phyloP scores from a whole-genome alignment of 106 monocot genomes.

The Dactylorhiza incarnata region DNA sequence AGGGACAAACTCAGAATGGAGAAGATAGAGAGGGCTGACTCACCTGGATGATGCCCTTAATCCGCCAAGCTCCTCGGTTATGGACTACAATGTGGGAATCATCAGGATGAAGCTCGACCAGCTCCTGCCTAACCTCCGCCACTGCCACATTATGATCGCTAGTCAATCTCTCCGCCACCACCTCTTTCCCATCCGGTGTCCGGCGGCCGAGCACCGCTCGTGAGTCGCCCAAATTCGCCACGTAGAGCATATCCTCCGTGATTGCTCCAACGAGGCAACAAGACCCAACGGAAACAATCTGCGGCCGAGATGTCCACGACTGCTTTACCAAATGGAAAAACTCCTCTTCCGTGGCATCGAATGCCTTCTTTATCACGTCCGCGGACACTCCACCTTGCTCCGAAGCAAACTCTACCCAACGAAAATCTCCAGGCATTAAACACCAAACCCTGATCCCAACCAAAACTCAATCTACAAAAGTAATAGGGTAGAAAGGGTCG shows the following conservation, averaged over 20 bases:
- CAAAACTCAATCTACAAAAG: not conserved
- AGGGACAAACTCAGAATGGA: not conserved
- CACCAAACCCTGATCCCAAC: not conserved
- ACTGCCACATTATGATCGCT: constrained; percentile 55
- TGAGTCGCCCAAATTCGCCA: constrained; percentile 76
- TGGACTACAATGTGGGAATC: constrained; percentile 73
- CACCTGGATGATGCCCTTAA: constrained; percentile 90
- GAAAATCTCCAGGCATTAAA: not conserved
- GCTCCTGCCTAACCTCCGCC: constrained; percentile 80
- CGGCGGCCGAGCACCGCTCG: constrained; percentile 60
- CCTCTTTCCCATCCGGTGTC: constrained; percentile 17
- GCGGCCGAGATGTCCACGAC: constrained; percentile 44
- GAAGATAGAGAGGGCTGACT: not conserved
- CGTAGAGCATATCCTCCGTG: constrained; percentile 49
- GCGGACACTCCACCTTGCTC: constrained; percentile 50
- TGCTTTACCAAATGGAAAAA: constrained; percentile 51
- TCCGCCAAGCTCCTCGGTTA: constrained; percentile 56
- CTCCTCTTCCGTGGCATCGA: constrained; percentile 66
- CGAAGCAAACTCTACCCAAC: constrained; percentile 26
- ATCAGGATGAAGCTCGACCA: constrained; percentile 52
- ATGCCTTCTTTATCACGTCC: constrained; percentile 62
- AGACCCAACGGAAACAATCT: constrained; percentile 47
- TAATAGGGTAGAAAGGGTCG: not conserved
- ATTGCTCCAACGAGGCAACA: constrained; percentile 38
- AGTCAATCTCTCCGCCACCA: constrained; percentile 53